Base-by-base conservation (phyloP, 768 basidiomycete genomes). In the Coprinopsis strossmayeri region DNA sequence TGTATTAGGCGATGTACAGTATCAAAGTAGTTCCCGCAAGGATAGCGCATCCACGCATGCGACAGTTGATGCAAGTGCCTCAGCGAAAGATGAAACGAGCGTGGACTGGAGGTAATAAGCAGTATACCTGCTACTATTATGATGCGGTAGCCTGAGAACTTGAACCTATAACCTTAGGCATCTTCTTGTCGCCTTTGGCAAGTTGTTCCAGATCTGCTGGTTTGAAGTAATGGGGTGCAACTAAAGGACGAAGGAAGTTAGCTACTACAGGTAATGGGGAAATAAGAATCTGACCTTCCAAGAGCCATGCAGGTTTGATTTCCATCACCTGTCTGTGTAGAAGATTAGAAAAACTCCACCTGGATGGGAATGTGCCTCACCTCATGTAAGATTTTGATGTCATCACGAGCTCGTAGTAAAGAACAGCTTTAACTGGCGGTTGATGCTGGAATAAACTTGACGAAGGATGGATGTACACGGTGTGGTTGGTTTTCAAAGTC, bases 391-490 rank as follows among this genome's bases (percentile, higher is more conserved):
- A 97, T 68, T 98, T 97, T 32, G 86, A 86, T 5, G 96, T 99
- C 78, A 95, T 87, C 20, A 99, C 95, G 20, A 99, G 79, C 65
- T 98, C 96, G 61, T 98, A 97, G 67, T 98, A 99, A 40, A 96
- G 64, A 9, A 98, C 63, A 13, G 89, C 87, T 62, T 86, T 88
- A 11, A 92, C 79, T 0, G 96, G 96, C 1, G 96, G 96, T 56
- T 97, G 94, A 62, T 84, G 82, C 58, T 97, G 90, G 80, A 97
- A 96, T 53, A 99, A 66, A 63, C 89, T 86, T 3, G 93, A 95
- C 0, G 91, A 94, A 0, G 96, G 96, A 59, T 99, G 96, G 51
- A 98, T 89, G 62, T 94, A 91, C 37, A 98, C 93, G 1, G 94
- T 93, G 55, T 98, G 93, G 61, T 85, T 87, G 3, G 91, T 95